Base-by-base conservation (phyloP, 2,329 filamentous ascomycete genomes). In the Xylaria sp. region DNA sequence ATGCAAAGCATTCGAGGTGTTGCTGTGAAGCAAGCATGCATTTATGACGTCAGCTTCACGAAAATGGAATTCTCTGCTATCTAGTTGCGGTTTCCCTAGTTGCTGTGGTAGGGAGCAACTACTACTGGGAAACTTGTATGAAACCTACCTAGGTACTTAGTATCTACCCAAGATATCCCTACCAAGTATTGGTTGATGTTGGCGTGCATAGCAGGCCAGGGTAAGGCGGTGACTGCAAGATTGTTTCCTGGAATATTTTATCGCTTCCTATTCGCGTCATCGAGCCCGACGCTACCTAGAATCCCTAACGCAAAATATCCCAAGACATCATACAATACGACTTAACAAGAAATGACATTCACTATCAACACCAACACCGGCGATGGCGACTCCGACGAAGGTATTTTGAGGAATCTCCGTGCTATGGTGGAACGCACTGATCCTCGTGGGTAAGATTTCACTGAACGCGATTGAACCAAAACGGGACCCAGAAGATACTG, bases 341-440 rank as follows among this genome's bases (percentile, higher is more conserved):
- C n/a, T 38, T 6, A 23, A 11, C n/a, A 38, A 33, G 33, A 51
- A n/a, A 69, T 67, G 69, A 5, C 63, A 9, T 65, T 69, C 31
- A 40, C 33, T 10, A 42, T 51, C 0, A 40, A 46, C 26, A 31
- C 48, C n/a, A 58, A 48, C 11, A n/a, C 63, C 3, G 20, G 17
- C 3, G 42, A 63, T 4, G n/a, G 23, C 1, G 20, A 38, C n/a
- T 40, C 20, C 15, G 46, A 40, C 10, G 60, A 64, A 56, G 46
- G 33, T 13, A 51, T 71, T 23, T 23, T 72, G 23, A 28, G 51
- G 38, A 56, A 49, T 36, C 51, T 72, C 0, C 59, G 63, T 9
- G 36, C 63, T 3, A 66, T 66, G 36, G 61, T 70, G 10, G 59
- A 65, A 26, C 65, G 68, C 15, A 49, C 33, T 42, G 70, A 72